Conservation (phyloP, 176 grass and related monocot genomes). For the Pontederia crassipes region DNA sequence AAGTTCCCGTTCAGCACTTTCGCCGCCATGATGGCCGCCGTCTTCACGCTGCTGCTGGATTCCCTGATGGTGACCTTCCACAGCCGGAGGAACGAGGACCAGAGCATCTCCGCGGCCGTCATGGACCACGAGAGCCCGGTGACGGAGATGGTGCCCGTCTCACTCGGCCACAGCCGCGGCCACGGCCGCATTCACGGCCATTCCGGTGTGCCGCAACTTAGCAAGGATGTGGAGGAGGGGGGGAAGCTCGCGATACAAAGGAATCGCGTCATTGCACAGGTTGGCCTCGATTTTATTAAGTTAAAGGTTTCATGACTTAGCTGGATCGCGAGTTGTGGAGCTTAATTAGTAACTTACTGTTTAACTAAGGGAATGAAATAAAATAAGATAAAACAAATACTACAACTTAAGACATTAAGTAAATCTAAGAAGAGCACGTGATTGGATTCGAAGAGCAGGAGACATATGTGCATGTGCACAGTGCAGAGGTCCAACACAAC, state of each 20-base stretch:
- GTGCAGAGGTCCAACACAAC: too few relatives aligned
- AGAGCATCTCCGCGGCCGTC: background rate
- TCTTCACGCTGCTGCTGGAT: constrained; percentile 62
- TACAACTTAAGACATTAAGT: too few relatives aligned
- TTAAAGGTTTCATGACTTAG: background rate
- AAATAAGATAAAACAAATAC: too few relatives aligned
- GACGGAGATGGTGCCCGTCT: background rate
- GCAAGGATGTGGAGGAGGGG: constrained; percentile 5
- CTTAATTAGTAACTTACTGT: too few relatives aligned
- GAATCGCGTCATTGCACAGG: constrained; percentile 70
- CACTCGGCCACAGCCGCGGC: constrained; percentile 22
- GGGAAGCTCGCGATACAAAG: constrained; percentile 5
- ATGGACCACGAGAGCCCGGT: constrained; percentile 19
- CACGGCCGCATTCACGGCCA: background rate
- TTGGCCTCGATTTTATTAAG: background rate
- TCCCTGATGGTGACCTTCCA: constrained; percentile 55
- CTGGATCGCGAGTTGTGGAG: too few relatives aligned
- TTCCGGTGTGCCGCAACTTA: constrained; percentile 1
- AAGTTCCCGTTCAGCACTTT: constrained; percentile 56
- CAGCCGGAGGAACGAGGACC: constrained; percentile 18
- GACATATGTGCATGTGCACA: too few relatives aligned
- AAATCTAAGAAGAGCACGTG: too few relatives aligned
- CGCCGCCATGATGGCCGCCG: constrained; percentile 62
- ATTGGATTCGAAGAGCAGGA: too few relatives aligned
- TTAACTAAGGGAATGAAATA: too few relatives aligned